phyloP scores from a whole-genome alignment of 1,139 yeast genomes.

The Maudiozyma humilis region DNA sequence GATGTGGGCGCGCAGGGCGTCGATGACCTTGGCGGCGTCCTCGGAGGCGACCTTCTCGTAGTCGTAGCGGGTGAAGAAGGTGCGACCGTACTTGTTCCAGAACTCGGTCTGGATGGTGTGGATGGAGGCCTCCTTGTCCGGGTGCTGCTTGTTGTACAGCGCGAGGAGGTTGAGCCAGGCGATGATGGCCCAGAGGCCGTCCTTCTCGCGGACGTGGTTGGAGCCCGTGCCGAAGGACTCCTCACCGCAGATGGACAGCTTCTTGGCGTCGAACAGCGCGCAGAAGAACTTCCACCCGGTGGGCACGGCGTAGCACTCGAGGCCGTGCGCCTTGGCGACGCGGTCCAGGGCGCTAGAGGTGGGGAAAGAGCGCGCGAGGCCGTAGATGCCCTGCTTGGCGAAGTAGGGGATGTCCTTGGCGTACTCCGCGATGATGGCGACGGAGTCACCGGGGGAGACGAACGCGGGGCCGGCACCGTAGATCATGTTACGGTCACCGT shows the following conservation, averaged over 20 bases:
- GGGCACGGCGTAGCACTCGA: conserved; percentile 87
- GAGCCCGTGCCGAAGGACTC: conserved; percentile 98
- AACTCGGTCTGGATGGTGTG: conserved; percentile 73
- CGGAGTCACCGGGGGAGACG: conserved; percentile 97
- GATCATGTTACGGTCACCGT: conserved; percentile 98
- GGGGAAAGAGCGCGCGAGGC: conserved; percentile 98
- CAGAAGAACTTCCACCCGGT: conserved; percentile 99
- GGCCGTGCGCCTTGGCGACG: conserved; percentile 72
- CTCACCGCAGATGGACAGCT: conserved; percentile 94
- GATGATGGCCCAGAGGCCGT: conserved; percentile 94
- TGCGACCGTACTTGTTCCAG: conserved; percentile 92
- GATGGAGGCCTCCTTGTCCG: conserved; percentile 57
- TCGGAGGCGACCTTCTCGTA: conserved; percentile 74
- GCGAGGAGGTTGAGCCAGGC: conserved; percentile 97
- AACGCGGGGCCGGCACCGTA: conserved; percentile 88
- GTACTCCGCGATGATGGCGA: conserved; percentile 93
- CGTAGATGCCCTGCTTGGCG: conserved; percentile 75
- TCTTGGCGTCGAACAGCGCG: conserved; percentile 84
- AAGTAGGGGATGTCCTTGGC: conserved; percentile 84
- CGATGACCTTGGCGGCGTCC: conserved; percentile 67
- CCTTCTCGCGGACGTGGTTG: conserved; percentile 94
- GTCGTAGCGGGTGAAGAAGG: conserved; percentile 95
- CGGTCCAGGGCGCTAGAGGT: conserved; percentile 90
- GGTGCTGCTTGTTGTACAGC: conserved; percentile 52
- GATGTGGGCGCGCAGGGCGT: conserved; percentile 44